These are phyloP conservation scores for Ophiostoma tasmaniense DNA, from an alignment of 2,329 filamentous ascomycete genomes.

Conservation along the genomic window DNA sequence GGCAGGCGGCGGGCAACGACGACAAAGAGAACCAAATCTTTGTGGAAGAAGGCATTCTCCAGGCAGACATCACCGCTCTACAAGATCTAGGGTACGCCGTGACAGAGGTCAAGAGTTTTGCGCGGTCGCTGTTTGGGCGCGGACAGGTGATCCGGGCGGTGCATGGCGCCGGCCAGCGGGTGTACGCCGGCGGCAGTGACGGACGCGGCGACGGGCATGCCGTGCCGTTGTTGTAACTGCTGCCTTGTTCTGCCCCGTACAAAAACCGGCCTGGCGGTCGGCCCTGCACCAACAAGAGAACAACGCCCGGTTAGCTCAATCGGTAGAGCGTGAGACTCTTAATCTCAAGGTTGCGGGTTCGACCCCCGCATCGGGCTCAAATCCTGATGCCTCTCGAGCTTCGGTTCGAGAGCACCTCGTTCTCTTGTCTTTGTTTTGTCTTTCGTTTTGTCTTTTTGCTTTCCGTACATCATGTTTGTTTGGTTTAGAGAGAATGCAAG, in stretches of 20 bases:
- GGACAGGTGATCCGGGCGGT: slow-evolving; percentile 75
- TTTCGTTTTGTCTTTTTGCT: too few species aligned
- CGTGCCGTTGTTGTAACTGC: slow-evolving; percentile 13
- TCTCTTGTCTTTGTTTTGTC: too few species aligned
- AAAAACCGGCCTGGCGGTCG: too few species aligned
- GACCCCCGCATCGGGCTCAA: slow-evolving; percentile 43
- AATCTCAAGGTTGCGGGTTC: slow-evolving; percentile 32
- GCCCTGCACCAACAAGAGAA: slow-evolving; percentile 11
- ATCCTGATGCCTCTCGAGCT: slow-evolving; percentile 28
- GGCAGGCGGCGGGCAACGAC: slow-evolving; percentile 28
- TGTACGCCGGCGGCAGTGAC: slow-evolving; percentile 86
- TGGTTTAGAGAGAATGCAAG: too few species aligned
- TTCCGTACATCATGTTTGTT: too few species aligned
- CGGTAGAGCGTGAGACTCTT: slow-evolving; percentile 68
- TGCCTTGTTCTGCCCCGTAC: too few species aligned
- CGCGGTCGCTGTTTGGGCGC: slow-evolving; percentile 65
- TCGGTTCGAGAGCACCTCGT: too few species aligned
- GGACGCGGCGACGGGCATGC: slow-evolving; percentile 65
- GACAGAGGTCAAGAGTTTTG: slow-evolving; percentile 53
- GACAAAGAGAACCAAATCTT: slow-evolving; percentile 53
- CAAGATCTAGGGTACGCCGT: slow-evolving; percentile 62
- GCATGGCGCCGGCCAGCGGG: slow-evolving; percentile 59
- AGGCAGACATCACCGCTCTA: slow-evolving; percentile 57
- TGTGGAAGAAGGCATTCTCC: slow-evolving; percentile 69
- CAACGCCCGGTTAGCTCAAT: slow-evolving; percentile 54